Base-by-base conservation (phyloP, 2,329 filamentous ascomycete genomes). In the Sporothrix sp. region DNA sequence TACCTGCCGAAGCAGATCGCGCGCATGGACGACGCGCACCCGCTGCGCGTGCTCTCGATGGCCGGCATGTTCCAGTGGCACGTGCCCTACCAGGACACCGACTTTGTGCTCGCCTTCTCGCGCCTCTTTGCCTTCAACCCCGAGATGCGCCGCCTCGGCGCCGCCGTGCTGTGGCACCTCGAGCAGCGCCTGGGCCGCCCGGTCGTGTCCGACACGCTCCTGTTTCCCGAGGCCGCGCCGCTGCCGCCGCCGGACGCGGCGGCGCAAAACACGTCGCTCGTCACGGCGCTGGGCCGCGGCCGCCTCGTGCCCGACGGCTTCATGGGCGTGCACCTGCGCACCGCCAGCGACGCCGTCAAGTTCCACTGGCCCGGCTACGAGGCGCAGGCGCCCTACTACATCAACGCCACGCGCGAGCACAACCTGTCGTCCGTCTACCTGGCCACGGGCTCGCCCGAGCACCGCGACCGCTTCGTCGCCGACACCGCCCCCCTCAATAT, bases 311-410 rank as follows among this genome's bases (percentile, higher is more conserved):
- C 42, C 9, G 10, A 48, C 7, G 60, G 59, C 7, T 71, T 66
- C 50, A 64, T 66, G 33, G 68, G 67, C 18, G 66, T 63, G 1
- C 64, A 70, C 54, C 53, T 71, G 28, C 60, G 65, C 18, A 65
- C 64, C 1, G 65, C 61, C 20, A 51, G 49, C 6, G 67, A 69
- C 50, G 66, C 67, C 1, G 46, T 50, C 21, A 58, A 55, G n/a
- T 57, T 58, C 23, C 60, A 62, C 27, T 65, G 65, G 60, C 59
- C 66, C 28, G 62, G 62, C 23, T 68, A 64, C 54, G 58, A 63
- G 1, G 61, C 61, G 0, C 68, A 71, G 57, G 63, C 65, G 1
- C 57, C 61, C 3, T 60, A 62, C 1, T 70, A 70, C 53, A 59
- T 71, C n/a, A 45, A 59, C 25, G 62, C 66, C 36, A 64, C 40